phyloP scores from a whole-genome alignment of 2,329 filamentous ascomycete genomes.

The Aureobasidium leucospermi region DNA sequence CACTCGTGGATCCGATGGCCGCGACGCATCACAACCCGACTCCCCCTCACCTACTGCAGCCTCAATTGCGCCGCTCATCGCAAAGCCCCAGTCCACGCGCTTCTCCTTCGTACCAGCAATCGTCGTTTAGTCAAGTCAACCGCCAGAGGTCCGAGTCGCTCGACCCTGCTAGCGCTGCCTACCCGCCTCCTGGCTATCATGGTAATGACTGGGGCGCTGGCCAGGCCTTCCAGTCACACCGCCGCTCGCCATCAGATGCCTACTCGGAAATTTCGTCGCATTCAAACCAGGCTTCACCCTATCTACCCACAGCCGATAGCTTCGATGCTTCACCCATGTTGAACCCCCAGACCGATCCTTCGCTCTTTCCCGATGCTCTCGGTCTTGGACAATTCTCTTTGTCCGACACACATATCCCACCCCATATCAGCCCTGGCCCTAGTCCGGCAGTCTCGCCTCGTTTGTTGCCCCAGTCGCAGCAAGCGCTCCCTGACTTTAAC shows the following conservation, averaged over 20 bases:
- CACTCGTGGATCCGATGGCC: conserved; percentile 44
- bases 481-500: conserved; percentile 44
- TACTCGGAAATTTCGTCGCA: conserved; percentile 73
- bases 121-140: conserved; percentile 47
- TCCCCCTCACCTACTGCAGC: conserved; percentile 50
- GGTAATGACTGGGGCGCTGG: conserved; percentile 52
- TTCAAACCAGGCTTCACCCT: conserved; percentile 77
- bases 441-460: conserved; percentile 66
- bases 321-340: conserved; percentile 86
- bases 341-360: conserved; percentile 60
- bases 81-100: conserved; percentile 45
- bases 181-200: conserved; percentile 34
- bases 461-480: conserved; percentile 59
- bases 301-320: conserved; percentile 66
- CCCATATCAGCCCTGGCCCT: conserved; percentile 53
- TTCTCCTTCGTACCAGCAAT: conserved; percentile 48
- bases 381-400: conserved; percentile 75
- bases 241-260: conserved; percentile 74
- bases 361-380: conserved; percentile 69
- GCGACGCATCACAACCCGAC: conserved; percentile 44
- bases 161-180: conserved; percentile 54
- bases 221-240: conserved; percentile 68
- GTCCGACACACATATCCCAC: conserved; percentile 53
- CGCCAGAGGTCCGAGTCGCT: conserved; percentile 49
- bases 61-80: conserved; percentile 45